Evolutionary conservation across 169 alveolate genomes (phyloP).

Genomic region (Eimeria praecox): DNA sequence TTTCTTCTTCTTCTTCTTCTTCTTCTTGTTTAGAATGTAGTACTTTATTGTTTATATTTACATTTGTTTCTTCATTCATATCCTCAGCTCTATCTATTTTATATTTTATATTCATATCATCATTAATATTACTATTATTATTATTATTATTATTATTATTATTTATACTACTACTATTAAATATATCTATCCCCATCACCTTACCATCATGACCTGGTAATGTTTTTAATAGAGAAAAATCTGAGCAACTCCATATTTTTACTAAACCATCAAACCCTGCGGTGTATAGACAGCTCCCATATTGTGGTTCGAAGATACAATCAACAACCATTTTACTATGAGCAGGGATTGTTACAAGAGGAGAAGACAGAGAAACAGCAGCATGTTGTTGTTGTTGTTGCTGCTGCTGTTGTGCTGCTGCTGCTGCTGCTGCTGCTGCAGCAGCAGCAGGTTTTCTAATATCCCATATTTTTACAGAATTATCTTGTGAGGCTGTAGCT

Average conservation of each 20-base stretch:
- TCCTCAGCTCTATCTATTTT: constrained; percentile 1
- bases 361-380: too few relatives aligned
- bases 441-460: constrained; percentile 85
- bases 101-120: not conserved
- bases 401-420: constrained; percentile 19
- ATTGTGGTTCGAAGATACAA: constrained; percentile 66
- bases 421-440: constrained; percentile 20
- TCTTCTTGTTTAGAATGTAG: too few relatives aligned
- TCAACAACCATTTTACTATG: constrained; percentile 80
- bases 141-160: too few relatives aligned
- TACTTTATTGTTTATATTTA: too few relatives aligned
- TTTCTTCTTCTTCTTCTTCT: too few relatives aligned
- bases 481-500: constrained; percentile 94
- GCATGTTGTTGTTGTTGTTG: not conserved
- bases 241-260: constrained; percentile 76
- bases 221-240: constrained; percentile 46
- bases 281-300: constrained; percentile 78
- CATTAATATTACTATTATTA: not conserved
- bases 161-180: not conserved
- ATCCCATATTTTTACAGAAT: constrained; percentile 95
- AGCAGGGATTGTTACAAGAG: constrained; percentile 71
- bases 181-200: constrained; percentile 77
- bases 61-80: too few relatives aligned
- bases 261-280: constrained; percentile 66
- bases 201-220: constrained; percentile 72